phyloP scores from a whole-genome alignment of 2,329 filamentous ascomycete species.

The Penicillium vulpinum region DNA sequence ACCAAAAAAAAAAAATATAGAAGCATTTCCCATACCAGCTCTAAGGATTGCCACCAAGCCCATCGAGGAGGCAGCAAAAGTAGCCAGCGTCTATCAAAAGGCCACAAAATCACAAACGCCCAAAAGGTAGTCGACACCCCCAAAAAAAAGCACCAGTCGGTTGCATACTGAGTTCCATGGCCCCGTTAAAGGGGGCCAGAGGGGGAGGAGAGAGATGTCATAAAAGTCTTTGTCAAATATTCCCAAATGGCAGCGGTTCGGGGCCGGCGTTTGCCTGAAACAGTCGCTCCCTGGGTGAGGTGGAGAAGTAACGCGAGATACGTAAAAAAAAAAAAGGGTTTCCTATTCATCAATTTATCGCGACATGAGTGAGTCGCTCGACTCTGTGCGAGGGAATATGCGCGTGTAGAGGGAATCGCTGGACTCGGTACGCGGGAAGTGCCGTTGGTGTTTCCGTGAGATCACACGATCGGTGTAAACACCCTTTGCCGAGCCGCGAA shows the following conservation, averaged over 20 bases:
- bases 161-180: slow-evolving; percentile 10
- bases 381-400: slow-evolving; percentile 39
- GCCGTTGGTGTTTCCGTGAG: slow-evolving; percentile 38
- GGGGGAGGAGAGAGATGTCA: slow-evolving; percentile 14
- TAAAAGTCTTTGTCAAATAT: slow-evolving; percentile 17
- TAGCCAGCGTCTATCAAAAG: slow-evolving; percentile 17
- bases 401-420: slow-evolving; percentile 39
- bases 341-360: slow-evolving; percentile 24
- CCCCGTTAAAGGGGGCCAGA: slow-evolving; percentile 11
- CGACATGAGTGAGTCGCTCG: slow-evolving; percentile 39
- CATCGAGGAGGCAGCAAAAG: slow-evolving; percentile 12
- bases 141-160: slow-evolving; percentile 17
- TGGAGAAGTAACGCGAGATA: slow-evolving; percentile 5
- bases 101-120: slow-evolving; percentile 22
- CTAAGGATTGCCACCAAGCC: slow-evolving; percentile 14
- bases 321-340: neutral
- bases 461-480: slow-evolving; percentile 39
- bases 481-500: slow-evolving; percentile 44
- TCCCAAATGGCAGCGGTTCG: slow-evolving; percentile 6
- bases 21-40: slow-evolving; percentile 17
- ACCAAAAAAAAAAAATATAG: slow-evolving; percentile 9
- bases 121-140: slow-evolving; percentile 18
- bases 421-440: slow-evolving; percentile 39
- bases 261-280: slow-evolving; percentile 11
- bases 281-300: slow-evolving; percentile 9